Evolutionary conservation across 192 early-diverging fungal genomes (phyloP).

Genomic region (Funneliformis mosseae): DNA sequence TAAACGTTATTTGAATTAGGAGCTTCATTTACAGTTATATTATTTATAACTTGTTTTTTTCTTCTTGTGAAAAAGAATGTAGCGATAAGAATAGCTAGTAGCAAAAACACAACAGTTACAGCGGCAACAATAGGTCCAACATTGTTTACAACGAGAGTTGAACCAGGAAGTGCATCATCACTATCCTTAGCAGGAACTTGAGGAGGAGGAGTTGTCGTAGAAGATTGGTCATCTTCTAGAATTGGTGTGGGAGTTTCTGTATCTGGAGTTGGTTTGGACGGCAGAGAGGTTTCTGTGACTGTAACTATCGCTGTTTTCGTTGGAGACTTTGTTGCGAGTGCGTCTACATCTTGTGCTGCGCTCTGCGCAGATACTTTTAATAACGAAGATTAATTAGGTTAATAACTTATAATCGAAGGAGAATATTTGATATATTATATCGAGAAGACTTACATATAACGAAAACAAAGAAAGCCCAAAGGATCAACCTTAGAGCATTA

Average conservation of each 20-base stretch:
- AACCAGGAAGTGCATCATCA: not conserved
- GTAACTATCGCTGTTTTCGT: not conserved
- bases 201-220: not conserved
- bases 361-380: not conserved
- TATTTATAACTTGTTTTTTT: not conserved
- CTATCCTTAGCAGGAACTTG: not conserved
- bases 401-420: too few relatives aligned
- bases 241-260: not conserved
- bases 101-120: not conserved
- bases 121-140: not conserved
- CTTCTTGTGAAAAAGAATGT: not conserved
- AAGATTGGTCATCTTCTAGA: not conserved
- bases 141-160: not conserved
- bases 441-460: too few relatives aligned
- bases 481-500: too few relatives aligned
- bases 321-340: too few relatives aligned
- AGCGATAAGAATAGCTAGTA: not conserved
- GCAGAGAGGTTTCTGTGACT: too few relatives aligned
- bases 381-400: too few relatives aligned
- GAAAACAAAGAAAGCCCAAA: too few relatives aligned
- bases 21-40: not conserved
- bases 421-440: too few relatives aligned
- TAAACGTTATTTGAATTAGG: too few relatives aligned
- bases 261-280: not conserved
- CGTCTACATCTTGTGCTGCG: not conserved